Evolutionary conservation across 371 early-diverging fungal genomes (phyloP).

Genomic region (Apophysomyces variabilis): DNA sequence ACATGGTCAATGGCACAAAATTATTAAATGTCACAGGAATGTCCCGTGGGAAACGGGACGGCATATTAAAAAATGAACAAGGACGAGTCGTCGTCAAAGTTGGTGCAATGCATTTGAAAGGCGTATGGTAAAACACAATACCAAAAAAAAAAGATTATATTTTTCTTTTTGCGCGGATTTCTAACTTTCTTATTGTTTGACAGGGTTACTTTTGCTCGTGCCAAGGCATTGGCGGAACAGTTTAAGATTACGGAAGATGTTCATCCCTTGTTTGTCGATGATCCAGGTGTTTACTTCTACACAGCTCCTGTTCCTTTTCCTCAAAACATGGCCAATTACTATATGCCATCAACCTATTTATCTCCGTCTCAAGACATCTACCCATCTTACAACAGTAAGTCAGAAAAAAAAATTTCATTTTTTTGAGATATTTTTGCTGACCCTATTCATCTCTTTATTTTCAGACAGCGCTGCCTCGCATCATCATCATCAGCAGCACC

Average conservation of each 20-base stretch:
- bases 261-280: slow-evolving; percentile 69
- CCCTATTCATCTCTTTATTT: not conserved
- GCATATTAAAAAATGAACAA: slow-evolving; percentile 77
- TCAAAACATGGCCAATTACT: not conserved
- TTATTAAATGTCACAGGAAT: slow-evolving; percentile 77
- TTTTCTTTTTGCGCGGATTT: not conserved
- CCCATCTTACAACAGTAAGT: slow-evolving; percentile 9
- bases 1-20: slow-evolving; percentile 82
- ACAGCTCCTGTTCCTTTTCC: slow-evolving; percentile 4
- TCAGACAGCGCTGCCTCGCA: slow-evolving; percentile 9
- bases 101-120: slow-evolving; percentile 81
- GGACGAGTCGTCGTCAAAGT: slow-evolving; percentile 76
- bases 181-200: slow-evolving; percentile 6
- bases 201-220: slow-evolving; percentile 66
- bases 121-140: slow-evolving; percentile 65
- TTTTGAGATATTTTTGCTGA: not conserved
- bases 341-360: slow-evolving; percentile 7
- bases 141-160: slow-evolving; percentile 17
- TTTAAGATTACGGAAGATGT: slow-evolving; percentile 64
- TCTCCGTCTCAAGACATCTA: slow-evolving; percentile 7
- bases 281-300: slow-evolving; percentile 40
- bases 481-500: not conserved
- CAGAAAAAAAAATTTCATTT: not conserved
- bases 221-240: slow-evolving; percentile 58
- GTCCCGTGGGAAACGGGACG: slow-evolving; percentile 82